Evolutionary conservation across 1,284 basidiomycete species (phyloP).

Genomic region (Boletus smithii): DNA sequence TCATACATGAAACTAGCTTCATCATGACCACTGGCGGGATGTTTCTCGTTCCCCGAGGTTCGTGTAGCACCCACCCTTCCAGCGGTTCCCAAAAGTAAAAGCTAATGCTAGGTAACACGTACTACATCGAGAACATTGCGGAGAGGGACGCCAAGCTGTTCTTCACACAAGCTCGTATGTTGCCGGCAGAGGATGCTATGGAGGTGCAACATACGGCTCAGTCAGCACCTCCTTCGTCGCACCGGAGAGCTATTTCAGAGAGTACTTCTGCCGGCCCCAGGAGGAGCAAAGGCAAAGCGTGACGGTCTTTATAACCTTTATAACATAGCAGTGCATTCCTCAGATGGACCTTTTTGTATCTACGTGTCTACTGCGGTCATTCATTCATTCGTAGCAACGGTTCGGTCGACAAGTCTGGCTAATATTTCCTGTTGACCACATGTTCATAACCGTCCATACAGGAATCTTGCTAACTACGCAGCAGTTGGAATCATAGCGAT

Average conservation of each 20-base stretch:
- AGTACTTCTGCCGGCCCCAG: conserved; percentile 18
- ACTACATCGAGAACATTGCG: conserved; percentile 86
- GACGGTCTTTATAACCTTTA: conserved; percentile 1
- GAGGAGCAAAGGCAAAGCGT: conserved; percentile 20
- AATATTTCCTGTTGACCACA: conserved; percentile 1
- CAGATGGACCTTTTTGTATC: neutral
- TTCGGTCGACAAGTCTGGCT: neutral
- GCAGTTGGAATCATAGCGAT: conserved; percentile 12
- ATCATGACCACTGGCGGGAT: conserved; percentile 79
- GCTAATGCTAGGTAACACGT: conserved; percentile 70
- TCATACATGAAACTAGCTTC: conserved; percentile 76
- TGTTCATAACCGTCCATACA: conserved; percentile 24
- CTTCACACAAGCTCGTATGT: conserved; percentile 89
- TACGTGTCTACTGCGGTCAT: neutral
- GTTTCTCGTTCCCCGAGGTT: conserved; percentile 90
- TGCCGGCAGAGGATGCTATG: conserved; percentile 32
- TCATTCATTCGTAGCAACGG: conserved; percentile 1
- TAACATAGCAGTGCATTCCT: neutral
- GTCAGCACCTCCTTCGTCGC: conserved; percentile 34
- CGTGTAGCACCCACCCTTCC: conserved; percentile 19
- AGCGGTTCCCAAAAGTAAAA: neutral
- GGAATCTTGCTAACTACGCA: conserved; percentile 10
- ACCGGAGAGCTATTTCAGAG: conserved; percentile 31
- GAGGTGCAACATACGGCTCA: conserved; percentile 27
- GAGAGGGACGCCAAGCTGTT: conserved; percentile 80